A percentile compares a stretch with the other conserved stretches of the same genome.
phyloP scores from a whole-genome alignment of 2,329 filamentous ascomycete species.

The Chalaropsis thielavioides region DNA sequence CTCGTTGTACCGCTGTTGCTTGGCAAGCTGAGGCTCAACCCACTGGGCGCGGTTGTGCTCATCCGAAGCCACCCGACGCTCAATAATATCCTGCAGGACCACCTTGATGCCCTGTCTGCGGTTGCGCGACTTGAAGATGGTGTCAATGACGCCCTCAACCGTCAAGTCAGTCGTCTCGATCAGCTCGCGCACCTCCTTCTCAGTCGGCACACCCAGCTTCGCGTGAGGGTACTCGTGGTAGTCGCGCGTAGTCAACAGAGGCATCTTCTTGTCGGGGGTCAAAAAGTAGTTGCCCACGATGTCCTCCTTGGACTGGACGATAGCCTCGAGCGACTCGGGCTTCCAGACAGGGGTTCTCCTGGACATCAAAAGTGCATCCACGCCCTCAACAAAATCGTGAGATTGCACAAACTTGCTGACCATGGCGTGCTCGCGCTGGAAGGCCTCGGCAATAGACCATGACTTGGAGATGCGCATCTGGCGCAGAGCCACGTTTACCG shows the following conservation, averaged over 20 bases:
- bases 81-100: conserved; percentile 54
- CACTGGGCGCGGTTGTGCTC: conserved; percentile 31
- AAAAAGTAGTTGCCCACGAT: conserved; percentile 57
- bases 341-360: conserved; percentile 53
- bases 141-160: conserved; percentile 44
- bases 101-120: conserved; percentile 55
- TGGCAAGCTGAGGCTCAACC: conserved; percentile 19
- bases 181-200: conserved; percentile 41
- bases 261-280: conserved; percentile 32
- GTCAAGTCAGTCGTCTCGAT: conserved; percentile 30
- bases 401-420: conserved; percentile 79
- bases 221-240: conserved; percentile 62
- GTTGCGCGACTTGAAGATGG: conserved; percentile 44
- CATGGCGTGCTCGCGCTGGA: conserved; percentile 73
- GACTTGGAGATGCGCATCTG: conserved; percentile 62
- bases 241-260: conserved; percentile 38
- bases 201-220: conserved; percentile 57
- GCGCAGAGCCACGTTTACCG: conserved; percentile 67
- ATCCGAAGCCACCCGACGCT: conserved; percentile 42
- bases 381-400: conserved; percentile 82
- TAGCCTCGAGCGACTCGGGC: conserved; percentile 55
- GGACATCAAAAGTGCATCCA: conserved; percentile 27
- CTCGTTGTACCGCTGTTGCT: not conserved
- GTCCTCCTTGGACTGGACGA: conserved; percentile 33
- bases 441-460: conserved; percentile 76